phyloP scores from a whole-genome alignment of 495 filamentous ascomycete genomes.

The Bathelium albidoporum region DNA sequence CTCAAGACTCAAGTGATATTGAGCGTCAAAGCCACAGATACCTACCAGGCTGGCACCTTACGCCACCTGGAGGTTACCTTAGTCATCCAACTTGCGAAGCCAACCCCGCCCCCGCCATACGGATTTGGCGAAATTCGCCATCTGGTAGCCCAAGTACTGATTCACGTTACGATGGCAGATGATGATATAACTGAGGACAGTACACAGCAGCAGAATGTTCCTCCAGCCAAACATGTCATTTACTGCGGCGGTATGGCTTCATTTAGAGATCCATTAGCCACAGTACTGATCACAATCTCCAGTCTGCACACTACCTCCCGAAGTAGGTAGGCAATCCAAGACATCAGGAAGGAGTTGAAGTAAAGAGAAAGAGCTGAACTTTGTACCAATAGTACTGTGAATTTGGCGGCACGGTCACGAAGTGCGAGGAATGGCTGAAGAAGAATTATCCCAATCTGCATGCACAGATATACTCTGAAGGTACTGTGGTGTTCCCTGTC shows the following conservation, averaged over 20 bases:
- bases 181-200: not conserved
- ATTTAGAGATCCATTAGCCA: constrained; percentile 5
- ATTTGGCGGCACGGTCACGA: constrained; percentile 94
- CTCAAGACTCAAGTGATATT: too few relatives aligned
- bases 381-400: constrained; percentile 70
- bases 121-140: not conserved
- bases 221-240: constrained; percentile 41
- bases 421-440: constrained; percentile 92
- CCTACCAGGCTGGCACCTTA: too few relatives aligned
- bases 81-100: too few relatives aligned
- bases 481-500: constrained; percentile 34
- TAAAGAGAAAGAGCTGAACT: not conserved
- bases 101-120: not conserved
- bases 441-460: constrained; percentile 64
- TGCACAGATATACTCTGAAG: constrained; percentile 68
- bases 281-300: constrained; percentile 15
- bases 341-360: not conserved
- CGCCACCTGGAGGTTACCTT: too few relatives aligned
- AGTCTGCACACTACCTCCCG: constrained; percentile 91
- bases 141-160: not conserved
- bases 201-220: not conserved
- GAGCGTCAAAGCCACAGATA: too few relatives aligned
- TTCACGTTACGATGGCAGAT: not conserved
- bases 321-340: constrained; percentile 51
- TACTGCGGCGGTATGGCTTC: constrained; percentile 68